A percentile compares a stretch with the other conserved stretches of the same genome.
These are phyloP conservation scores for Trichoderma lentiforme DNA, from an alignment of 2,329 filamentous ascomycete species.

Conservation along the genomic window DNA sequence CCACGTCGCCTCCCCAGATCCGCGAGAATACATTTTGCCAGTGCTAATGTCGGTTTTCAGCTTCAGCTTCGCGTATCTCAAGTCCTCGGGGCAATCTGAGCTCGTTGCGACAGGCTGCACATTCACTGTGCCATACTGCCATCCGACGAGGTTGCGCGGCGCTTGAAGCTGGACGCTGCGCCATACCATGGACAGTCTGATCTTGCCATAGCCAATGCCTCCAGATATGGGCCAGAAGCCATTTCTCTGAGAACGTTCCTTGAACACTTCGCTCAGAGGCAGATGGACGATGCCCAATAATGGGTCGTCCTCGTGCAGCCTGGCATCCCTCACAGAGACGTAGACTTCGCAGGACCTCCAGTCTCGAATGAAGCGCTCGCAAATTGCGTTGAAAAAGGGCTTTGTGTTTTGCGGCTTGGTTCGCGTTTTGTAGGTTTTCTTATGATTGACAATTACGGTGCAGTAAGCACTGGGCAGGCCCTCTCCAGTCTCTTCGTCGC, in stretches of 20 bases:
- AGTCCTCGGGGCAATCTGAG: slow-evolving; percentile 44
- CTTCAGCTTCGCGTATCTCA: slow-evolving; percentile 51
- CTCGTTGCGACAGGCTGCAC: slow-evolving; percentile 49
- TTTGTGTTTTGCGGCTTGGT: slow-evolving; percentile 77
- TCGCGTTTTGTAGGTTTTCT: slow-evolving; percentile 65
- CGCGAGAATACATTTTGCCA: slow-evolving; percentile 55
- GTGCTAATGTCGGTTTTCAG: slow-evolving; percentile 54
- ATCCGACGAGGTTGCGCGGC: slow-evolving; percentile 58
- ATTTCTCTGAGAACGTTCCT: slow-evolving; percentile 61
- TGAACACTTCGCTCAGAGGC: slow-evolving; percentile 59
- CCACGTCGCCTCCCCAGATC: slow-evolving; percentile 49
- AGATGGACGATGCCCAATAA: slow-evolving; percentile 69
- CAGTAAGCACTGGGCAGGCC: slow-evolving; percentile 69
- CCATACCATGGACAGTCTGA: slow-evolving; percentile 69
- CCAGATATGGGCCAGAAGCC: slow-evolving; percentile 65
- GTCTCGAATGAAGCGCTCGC: slow-evolving; percentile 67
- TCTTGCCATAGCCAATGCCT: slow-evolving; percentile 68
- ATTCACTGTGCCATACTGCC: slow-evolving; percentile 70
- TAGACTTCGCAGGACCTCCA: slow-evolving; percentile 66
- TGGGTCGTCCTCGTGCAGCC: slow-evolving; percentile 67
- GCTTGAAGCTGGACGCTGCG: slow-evolving; percentile 63
- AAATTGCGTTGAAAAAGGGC: slow-evolving; percentile 75
- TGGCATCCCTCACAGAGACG: slow-evolving; percentile 63
- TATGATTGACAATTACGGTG: slow-evolving; percentile 70
- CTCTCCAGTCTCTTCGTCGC: slow-evolving; percentile 58